Evolutionary conservation across 2,329 filamentous ascomycete species (phyloP).

Genomic region (Fusarium succisae): DNA sequence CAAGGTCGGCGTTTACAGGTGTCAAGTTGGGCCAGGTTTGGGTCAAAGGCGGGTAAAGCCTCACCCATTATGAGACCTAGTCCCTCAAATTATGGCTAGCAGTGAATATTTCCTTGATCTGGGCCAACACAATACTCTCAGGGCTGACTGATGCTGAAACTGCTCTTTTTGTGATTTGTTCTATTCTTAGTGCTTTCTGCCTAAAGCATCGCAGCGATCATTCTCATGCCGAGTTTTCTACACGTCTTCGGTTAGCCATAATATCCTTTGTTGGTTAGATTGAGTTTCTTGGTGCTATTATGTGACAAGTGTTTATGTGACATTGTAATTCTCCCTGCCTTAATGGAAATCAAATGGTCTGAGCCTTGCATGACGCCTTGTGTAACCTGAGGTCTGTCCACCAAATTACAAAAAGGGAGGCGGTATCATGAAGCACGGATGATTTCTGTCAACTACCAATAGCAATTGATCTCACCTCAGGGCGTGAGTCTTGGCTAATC

Average conservation of each 20-base stretch:
- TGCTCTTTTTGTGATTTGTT: not conserved
- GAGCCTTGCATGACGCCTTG: not conserved
- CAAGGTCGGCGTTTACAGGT: not conserved
- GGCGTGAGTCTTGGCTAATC: not conserved
- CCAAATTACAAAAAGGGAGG: not conserved
- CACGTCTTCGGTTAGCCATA: not conserved
- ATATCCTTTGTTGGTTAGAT: not conserved
- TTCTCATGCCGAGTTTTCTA: not conserved
- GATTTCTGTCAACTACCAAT: not conserved
- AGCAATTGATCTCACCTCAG: not conserved
- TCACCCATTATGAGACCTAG: not conserved
- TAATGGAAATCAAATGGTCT: not conserved
- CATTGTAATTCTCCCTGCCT: not conserved
- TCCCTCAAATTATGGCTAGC: not conserved
- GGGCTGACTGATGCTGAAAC: not conserved
- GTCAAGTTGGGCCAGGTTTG: not conserved
- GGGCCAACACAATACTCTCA: not conserved
- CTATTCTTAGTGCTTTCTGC: not conserved
- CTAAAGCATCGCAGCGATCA: not conserved
- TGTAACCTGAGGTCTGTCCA: not conserved
- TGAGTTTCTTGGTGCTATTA: not conserved
- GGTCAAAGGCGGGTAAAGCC: not conserved
- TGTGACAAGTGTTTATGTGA: not conserved
- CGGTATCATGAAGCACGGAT: not conserved
- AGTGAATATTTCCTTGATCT: not conserved